Conservation (phyloP, 305 asterid species). For the Striga hermonthica region DNA sequence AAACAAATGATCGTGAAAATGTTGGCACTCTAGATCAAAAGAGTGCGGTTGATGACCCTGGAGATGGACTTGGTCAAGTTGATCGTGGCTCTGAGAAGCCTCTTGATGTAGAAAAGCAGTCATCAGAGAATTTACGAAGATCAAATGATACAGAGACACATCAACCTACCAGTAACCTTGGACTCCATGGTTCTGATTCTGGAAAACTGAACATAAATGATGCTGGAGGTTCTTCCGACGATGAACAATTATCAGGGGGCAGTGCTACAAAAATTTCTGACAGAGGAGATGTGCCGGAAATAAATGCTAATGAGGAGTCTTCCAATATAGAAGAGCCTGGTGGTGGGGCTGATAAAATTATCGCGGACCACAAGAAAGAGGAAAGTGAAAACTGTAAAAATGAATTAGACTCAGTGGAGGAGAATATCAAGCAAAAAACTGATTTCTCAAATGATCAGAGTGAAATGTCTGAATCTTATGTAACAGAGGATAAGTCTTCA, state of each 20-base stretch:
- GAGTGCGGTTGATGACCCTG: constrained; percentile 35
- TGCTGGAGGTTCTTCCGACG: constrained; percentile 34
- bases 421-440: constrained; percentile 34
- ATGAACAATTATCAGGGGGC: constrained; percentile 36
- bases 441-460: constrained; percentile 44
- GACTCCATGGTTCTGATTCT: constrained; percentile 34
- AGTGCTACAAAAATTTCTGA: constrained; percentile 39
- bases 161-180: constrained; percentile 35
- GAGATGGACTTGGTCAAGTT: constrained; percentile 37
- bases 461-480: constrained; percentile 34
- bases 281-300: constrained; percentile 38
- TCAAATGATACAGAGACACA: constrained; percentile 35
- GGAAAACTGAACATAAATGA: constrained; percentile 37
- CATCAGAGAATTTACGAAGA: constrained; percentile 38
- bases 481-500: constrained; percentile 41
- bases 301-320: constrained; percentile 43
- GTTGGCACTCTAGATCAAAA: constrained; percentile 39
- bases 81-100: constrained; percentile 43
- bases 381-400: constrained; percentile 36
- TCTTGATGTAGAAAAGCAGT: constrained; percentile 42
- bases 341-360: constrained; percentile 39
- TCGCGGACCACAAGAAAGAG: constrained; percentile 37
- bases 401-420: constrained; percentile 41
- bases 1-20: constrained; percentile 37
- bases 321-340: constrained; percentile 39